Conservation (phyloP, 345 rosid species). For the Excoecaria agallocha region DNA sequence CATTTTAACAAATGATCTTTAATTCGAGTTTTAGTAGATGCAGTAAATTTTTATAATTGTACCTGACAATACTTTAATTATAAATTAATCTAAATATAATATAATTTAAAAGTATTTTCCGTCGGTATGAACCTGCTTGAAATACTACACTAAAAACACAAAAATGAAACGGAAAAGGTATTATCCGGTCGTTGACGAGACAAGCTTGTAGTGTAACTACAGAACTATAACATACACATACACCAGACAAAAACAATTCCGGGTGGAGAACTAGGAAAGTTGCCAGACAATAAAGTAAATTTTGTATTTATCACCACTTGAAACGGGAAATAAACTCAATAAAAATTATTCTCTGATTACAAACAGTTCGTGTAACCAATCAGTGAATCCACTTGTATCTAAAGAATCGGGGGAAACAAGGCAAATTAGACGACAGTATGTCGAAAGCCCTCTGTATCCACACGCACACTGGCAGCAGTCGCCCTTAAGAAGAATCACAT, state of each 20-base stretch:
- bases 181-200: neutral
- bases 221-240: neutral
- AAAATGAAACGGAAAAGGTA: too few relatives aligned
- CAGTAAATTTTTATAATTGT: too few relatives aligned
- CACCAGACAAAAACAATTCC: neutral
- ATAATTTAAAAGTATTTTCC: too few relatives aligned
- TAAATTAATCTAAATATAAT: too few relatives aligned
- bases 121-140: too few relatives aligned
- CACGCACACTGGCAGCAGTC: neutral
- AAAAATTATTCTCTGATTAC: neutral
- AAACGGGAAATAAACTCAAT: neutral
- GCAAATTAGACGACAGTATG: neutral
- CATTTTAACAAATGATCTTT: too few relatives aligned
- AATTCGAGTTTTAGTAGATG: too few relatives aligned
- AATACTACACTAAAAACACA: too few relatives aligned
- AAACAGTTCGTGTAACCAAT: neutral
- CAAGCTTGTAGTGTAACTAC: neutral
- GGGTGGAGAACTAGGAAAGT: neutral
- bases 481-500: slow-evolving; percentile 6
- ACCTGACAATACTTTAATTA: too few relatives aligned
- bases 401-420: slow-evolving; percentile 10
- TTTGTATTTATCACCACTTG: neutral
- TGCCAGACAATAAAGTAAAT: neutral
- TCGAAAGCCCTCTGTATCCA: slow-evolving; percentile 8
- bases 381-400: neutral